A percentile compares a stretch with the other conserved stretches of the same genome.
Evolutionary conservation across 2,329 filamentous ascomycete genomes (phyloP).

Genomic region (Harringtonia lauricola): DNA sequence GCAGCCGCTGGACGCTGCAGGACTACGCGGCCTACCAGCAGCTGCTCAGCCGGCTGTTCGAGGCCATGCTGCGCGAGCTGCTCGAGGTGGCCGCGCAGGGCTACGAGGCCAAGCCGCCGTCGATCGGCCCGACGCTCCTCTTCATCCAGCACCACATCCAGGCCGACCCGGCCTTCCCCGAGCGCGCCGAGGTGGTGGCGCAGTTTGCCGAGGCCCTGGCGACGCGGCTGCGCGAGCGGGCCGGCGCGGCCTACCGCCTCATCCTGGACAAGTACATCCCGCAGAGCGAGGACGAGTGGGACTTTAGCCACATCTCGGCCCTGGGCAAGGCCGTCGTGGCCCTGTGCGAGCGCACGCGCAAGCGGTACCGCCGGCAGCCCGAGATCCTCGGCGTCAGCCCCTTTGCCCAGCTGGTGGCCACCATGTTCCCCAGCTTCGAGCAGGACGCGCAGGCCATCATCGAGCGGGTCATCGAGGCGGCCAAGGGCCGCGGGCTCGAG

Average conservation of each 20-base stretch:
- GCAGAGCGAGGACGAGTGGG: constrained; percentile 70
- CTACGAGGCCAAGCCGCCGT: constrained; percentile 79
- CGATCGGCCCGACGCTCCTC: constrained; percentile 63
- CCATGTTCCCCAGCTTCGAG: constrained; percentile 82
- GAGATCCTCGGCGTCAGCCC: constrained; percentile 68
- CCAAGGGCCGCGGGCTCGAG: constrained; percentile 58
- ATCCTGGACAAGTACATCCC: constrained; percentile 75
- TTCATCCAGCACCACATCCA: constrained; percentile 72
- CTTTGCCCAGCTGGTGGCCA: constrained; percentile 62
- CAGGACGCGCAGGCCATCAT: constrained; percentile 81
- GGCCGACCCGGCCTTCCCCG: constrained; percentile 63
- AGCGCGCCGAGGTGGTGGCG: constrained; percentile 56
- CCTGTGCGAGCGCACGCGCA: constrained; percentile 79
- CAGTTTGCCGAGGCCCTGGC: constrained; percentile 62
- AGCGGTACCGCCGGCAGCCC: constrained; percentile 79
- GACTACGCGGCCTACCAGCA: constrained; percentile 65
- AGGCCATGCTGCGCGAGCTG: constrained; percentile 66
- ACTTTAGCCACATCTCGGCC: constrained; percentile 82
- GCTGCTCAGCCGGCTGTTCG: constrained; percentile 63
- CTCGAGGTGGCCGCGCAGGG: constrained; percentile 82
- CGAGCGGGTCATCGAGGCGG: constrained; percentile 63
- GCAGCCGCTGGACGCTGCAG: constrained; percentile 54
- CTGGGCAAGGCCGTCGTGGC: constrained; percentile 79
- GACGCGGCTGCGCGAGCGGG: constrained; percentile 63
- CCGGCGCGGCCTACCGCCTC: constrained; percentile 66